A percentile compares a stretch with the other conserved stretches of the same genome.
phyloP scores from a whole-genome alignment of 1,284 basidiomycete genomes.

The Testicularia cyperi region DNA sequence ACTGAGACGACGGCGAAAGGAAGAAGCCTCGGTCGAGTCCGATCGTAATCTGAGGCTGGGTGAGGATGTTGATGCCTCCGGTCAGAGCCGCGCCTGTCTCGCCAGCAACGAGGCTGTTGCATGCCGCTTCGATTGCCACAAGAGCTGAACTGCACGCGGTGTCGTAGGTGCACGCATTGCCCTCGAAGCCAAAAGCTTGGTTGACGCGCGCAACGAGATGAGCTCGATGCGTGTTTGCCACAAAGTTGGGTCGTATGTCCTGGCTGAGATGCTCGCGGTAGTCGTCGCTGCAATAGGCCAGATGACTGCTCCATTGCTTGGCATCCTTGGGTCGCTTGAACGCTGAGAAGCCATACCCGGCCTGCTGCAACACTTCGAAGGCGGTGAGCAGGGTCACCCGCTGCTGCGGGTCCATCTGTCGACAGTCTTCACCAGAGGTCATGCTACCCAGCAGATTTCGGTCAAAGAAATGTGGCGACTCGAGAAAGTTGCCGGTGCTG shows the following conservation, averaged over 20 bases:
- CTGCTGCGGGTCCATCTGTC: slow-evolving; percentile 39
- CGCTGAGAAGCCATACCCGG: slow-evolving; percentile 26
- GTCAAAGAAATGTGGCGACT: slow-evolving; percentile 23
- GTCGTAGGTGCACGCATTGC: slow-evolving; percentile 35
- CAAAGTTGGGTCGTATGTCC: slow-evolving; percentile 20
- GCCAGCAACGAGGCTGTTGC: slow-evolving; percentile 17
- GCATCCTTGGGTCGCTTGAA: slow-evolving; percentile 6
- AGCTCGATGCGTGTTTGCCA: slow-evolving; percentile 27
- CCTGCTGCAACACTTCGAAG: slow-evolving; percentile 22
- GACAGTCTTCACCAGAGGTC: slow-evolving; percentile 9
- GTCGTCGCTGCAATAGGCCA: slow-evolving; percentile 39
- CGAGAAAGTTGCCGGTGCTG: slow-evolving; percentile 27
- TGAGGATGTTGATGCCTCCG: slow-evolving; percentile 42
- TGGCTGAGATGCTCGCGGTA: slow-evolving; percentile 38
- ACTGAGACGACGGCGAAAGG: slow-evolving; percentile 38
- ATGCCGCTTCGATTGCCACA: slow-evolving; percentile 39
- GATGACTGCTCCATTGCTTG: slow-evolving; percentile 30
- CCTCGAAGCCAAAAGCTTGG: slow-evolving; percentile 29
- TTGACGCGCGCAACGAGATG: slow-evolving; percentile 25
- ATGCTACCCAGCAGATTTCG: slow-evolving; percentile 8
- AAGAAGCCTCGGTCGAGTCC: slow-evolving; percentile 44
- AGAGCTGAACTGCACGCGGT: slow-evolving; percentile 42
- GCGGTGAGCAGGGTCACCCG: slow-evolving; percentile 26
- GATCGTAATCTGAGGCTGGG: slow-evolving; percentile 42
- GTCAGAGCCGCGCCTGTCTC: slow-evolving; percentile 22